Conservation (phyloP, 768 basidiomycete species). For the Mycena metata region DNA sequence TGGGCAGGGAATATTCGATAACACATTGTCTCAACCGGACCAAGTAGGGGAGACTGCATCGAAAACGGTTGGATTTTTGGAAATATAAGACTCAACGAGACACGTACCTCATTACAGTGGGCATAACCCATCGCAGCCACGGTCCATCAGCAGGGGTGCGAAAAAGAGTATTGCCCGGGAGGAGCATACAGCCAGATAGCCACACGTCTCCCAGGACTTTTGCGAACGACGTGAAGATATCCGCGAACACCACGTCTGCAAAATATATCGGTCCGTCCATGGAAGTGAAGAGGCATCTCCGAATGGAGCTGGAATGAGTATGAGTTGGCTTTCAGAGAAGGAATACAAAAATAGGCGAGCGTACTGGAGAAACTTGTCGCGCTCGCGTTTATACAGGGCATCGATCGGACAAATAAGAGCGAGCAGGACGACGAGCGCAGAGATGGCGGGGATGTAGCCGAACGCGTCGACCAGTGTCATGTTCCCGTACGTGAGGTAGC, state of each 20-base stretch:
- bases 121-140: constrained; percentile 81
- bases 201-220: constrained; percentile 97
- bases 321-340: constrained; percentile 11
- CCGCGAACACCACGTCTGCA: constrained; percentile 93
- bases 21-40: constrained; percentile 96
- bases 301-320: constrained; percentile 66
- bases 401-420: constrained; percentile 78
- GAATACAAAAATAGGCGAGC: constrained; percentile 43
- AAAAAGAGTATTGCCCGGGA: constrained; percentile 84
- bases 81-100: not conserved
- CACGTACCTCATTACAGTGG: constrained; percentile 88
- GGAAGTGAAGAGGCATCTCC: constrained; percentile 81
- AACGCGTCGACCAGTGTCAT: constrained; percentile 75
- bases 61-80: constrained; percentile 12
- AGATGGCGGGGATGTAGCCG: constrained; percentile 81
- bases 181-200: constrained; percentile 90
- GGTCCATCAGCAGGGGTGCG: constrained; percentile 72
- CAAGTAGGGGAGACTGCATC: constrained; percentile 83
- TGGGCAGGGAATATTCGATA: constrained; percentile 78
- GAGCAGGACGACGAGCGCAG: constrained; percentile 68
- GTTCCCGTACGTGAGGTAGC: constrained; percentile 70
- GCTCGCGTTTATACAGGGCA: constrained; percentile 75
- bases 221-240: constrained; percentile 96
- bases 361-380: constrained; percentile 84
- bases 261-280: constrained; percentile 79